Evolutionary conservation across 2,329 filamentous ascomycete species (phyloP).

Genomic region (Fusarium torreyae): DNA sequence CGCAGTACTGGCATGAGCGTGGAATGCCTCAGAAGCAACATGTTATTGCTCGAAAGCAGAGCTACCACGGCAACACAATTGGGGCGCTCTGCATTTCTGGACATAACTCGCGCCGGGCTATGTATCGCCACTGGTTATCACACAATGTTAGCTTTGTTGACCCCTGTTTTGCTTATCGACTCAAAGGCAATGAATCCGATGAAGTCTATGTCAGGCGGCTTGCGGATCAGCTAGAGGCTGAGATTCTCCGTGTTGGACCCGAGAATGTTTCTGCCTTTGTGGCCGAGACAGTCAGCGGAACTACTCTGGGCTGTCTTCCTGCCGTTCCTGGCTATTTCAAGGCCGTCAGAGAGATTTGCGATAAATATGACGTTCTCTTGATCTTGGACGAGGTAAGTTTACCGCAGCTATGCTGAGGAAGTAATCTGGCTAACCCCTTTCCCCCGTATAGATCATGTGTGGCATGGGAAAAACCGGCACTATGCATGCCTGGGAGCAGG

Average conservation of each 20-base stretch:
- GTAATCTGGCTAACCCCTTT: neutral
- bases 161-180: conserved; percentile 37
- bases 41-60: conserved; percentile 62
- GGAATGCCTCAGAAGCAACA: conserved; percentile 55
- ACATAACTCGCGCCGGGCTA: conserved; percentile 23
- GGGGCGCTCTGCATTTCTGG: conserved; percentile 60
- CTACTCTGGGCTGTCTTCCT: conserved; percentile 2
- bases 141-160: conserved; percentile 45
- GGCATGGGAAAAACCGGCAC: conserved; percentile 43
- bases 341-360: conserved; percentile 6
- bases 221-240: conserved; percentile 4
- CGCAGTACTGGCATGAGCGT: conserved; percentile 59
- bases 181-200: conserved; percentile 45
- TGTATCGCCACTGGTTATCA: conserved; percentile 35
- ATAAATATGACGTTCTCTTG: neutral
- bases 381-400: conserved; percentile 9
- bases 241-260: neutral
- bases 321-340: conserved; percentile 2
- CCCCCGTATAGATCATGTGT: conserved; percentile 39
- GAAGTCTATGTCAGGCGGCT: neutral
- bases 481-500: conserved; percentile 45
- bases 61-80: conserved; percentile 67
- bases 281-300: conserved; percentile 14
- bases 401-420: neutral
- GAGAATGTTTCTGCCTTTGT: conserved; percentile 15